Conservation (phyloP, 129 eudicot species). For the Flaveria sonorensis region DNA sequence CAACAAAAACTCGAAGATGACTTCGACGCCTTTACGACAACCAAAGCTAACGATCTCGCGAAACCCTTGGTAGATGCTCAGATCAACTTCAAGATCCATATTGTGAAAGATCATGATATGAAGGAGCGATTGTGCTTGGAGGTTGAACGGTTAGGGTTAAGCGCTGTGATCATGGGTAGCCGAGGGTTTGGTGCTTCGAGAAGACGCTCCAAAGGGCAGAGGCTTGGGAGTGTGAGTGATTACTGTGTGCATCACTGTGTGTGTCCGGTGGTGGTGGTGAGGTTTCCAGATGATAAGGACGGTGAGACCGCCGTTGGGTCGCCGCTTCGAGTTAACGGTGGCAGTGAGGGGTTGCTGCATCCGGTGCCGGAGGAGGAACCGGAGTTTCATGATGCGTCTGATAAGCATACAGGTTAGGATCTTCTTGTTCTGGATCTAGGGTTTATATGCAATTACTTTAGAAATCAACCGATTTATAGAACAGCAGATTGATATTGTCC, state of each 20-base stretch:
- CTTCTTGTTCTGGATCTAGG: neutral
- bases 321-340: conserved; percentile 32
- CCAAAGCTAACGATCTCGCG: conserved; percentile 59
- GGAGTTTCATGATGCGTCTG: conserved; percentile 54
- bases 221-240: conserved; percentile 83
- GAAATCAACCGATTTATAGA: neutral
- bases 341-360: conserved; percentile 35
- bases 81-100: conserved; percentile 66
- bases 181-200: conserved; percentile 69
- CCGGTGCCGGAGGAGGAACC: conserved; percentile 73
- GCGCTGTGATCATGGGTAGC: conserved; percentile 86
- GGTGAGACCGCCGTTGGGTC: conserved; percentile 32
- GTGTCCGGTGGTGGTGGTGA: conserved; percentile 83
- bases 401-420: conserved; percentile 50
- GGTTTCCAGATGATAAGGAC: conserved; percentile 60
- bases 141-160: conserved; percentile 68
- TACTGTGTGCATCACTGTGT: conserved; percentile 84
- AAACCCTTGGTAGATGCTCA: conserved; percentile 58
- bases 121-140: conserved; percentile 72
- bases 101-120: conserved; percentile 82
- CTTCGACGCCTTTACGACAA: conserved; percentile 48
- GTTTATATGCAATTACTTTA: neutral
- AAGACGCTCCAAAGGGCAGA: conserved; percentile 43
- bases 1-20: conserved; percentile 67
- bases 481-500: neutral